Evolutionary conservation across 176 grass and related monocot genomes (phyloP).

Genomic region (Cenchrus americanus): DNA sequence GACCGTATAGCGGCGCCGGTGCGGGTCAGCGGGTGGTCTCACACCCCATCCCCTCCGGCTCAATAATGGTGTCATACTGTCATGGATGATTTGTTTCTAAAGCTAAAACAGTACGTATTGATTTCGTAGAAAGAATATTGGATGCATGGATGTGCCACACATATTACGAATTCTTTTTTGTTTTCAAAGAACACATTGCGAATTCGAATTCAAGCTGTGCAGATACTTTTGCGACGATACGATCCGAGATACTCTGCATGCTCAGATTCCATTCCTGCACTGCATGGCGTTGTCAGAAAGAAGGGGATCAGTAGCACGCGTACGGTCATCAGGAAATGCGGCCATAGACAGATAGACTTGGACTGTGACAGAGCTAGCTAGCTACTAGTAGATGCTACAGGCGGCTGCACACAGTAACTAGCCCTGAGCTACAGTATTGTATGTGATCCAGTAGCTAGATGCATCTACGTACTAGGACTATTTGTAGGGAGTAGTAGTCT

Average conservation of each 20-base stretch:
- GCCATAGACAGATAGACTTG: conserved; percentile 40
- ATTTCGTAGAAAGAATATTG: no score
- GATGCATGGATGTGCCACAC: no score
- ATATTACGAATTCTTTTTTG: no score
- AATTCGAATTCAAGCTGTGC: no score
- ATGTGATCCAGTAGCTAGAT: conserved; percentile 28
- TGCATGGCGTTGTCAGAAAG: not conserved
- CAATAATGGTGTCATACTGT: no score
- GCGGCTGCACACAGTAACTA: not conserved
- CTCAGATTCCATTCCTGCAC: conserved; percentile 24
- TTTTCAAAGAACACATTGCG: no score
- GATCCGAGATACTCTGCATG: not conserved
- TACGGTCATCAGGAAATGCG: conserved; percentile 34
- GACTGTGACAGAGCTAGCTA: conserved; percentile 22
- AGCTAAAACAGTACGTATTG: no score
- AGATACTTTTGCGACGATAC: no score
- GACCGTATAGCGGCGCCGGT: no score
- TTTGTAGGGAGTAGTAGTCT: conserved; percentile 16
- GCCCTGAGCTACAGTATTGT: not conserved
- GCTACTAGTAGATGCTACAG: not conserved
- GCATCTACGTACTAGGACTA: not conserved
- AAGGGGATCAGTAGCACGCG: not conserved
- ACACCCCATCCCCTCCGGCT: not conserved
- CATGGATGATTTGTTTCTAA: no score
- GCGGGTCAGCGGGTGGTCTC: no score